phyloP scores from a whole-genome alignment of 768 basidiomycete species.

The Naganishia vishniacii region DNA sequence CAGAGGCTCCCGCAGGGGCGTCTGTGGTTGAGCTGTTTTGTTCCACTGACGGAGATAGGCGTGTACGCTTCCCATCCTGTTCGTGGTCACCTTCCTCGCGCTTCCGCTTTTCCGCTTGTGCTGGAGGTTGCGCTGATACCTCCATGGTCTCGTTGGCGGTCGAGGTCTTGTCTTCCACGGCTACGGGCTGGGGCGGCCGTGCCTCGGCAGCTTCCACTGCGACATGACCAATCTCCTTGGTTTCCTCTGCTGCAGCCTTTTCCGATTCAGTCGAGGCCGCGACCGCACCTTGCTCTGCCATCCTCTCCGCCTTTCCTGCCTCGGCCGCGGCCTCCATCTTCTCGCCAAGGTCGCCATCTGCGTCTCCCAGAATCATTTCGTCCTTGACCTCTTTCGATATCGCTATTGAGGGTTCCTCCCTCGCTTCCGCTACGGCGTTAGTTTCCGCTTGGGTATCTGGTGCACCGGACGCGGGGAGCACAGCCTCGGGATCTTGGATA shows the following conservation, averaged over 20 bases:
- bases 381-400: slow-evolving; percentile 15
- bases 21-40: background rate
- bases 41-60: background rate
- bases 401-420: background rate
- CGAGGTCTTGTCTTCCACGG: background rate
- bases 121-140: too few species aligned
- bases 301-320: slow-evolving; percentile 26
- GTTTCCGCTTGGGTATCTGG: background rate
- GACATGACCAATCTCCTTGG: slow-evolving; percentile 25
- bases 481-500: slow-evolving; percentile 5
- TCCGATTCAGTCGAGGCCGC: slow-evolving; percentile 10
- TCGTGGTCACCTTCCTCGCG: background rate
- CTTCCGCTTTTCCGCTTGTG: slow-evolving; percentile 7
- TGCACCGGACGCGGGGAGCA: background rate
- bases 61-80: background rate
- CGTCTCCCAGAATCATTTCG: slow-evolving; percentile 22
- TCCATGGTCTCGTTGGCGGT: background rate
- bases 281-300: slow-evolving; percentile 10
- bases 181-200: background rate
- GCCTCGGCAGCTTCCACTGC: slow-evolving; percentile 33
- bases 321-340: slow-evolving; percentile 33
- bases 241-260: slow-evolving; percentile 21
- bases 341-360: slow-evolving; percentile 29
- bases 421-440: background rate
- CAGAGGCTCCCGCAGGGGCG: background rate